A percentile compares a stretch with the other conserved stretches of the same genome.
Evolutionary conservation across 2,329 filamentous ascomycete genomes (phyloP).

Genomic region (Microdochium paspali): DNA sequence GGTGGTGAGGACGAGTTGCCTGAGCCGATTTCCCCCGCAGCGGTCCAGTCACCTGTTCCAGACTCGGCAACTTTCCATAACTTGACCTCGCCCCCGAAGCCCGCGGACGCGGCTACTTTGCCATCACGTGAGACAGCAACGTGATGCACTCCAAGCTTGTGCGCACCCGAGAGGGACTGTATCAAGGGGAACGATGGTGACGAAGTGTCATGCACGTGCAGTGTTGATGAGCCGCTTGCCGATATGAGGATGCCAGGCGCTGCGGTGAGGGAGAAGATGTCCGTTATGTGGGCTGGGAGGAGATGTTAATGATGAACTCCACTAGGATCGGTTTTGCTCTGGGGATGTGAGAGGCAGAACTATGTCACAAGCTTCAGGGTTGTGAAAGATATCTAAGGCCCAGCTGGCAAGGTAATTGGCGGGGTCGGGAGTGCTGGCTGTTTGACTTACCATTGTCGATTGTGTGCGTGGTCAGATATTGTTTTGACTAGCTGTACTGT

Average conservation of each 20-base stretch:
- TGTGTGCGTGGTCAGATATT: constrained; percentile 91
- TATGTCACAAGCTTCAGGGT: too few species aligned
- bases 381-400: too few species aligned
- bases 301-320: constrained; percentile 6
- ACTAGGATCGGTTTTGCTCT: constrained; percentile 1
- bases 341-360: constrained; percentile 4
- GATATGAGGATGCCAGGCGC: constrained; percentile 69
- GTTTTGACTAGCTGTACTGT: constrained; percentile 66
- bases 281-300: constrained; percentile 62
- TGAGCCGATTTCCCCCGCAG: constrained; percentile 32
- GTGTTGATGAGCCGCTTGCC: constrained; percentile 71
- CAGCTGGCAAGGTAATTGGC: background rate
- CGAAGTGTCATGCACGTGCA: constrained; percentile 71
- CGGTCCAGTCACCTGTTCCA: constrained; percentile 46
- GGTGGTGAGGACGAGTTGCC: constrained; percentile 11
- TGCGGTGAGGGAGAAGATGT: constrained; percentile 76
- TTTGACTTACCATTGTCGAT: constrained; percentile 64
- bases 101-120: constrained; percentile 67
- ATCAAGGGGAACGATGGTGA: constrained; percentile 64
- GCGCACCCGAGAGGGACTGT: constrained; percentile 71
- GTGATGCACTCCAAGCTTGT: constrained; percentile 88
- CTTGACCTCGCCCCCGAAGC: constrained; percentile 83
- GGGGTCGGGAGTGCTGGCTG: background rate
- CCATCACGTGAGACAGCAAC: constrained; percentile 63
- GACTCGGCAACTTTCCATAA: constrained; percentile 63